Conservation (phyloP, 805 yeast genomes). For the Kluyveromyces wickerhamii region DNA sequence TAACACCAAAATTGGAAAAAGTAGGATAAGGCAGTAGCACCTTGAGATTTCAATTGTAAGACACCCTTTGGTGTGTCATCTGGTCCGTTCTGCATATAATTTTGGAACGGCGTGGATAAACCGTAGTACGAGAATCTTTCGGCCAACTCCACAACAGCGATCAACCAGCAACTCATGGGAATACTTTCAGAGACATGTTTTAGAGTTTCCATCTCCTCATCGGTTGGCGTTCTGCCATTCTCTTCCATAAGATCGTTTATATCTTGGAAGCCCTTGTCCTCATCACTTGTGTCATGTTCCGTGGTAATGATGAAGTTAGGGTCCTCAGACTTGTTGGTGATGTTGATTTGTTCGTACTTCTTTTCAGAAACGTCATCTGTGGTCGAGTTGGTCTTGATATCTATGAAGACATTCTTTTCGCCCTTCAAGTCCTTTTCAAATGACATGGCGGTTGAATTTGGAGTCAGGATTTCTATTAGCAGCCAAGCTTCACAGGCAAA, state of each 20-base stretch:
- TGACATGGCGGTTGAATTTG: too few relatives aligned
- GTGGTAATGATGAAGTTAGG: too few relatives aligned
- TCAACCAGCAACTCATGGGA: conserved; percentile 41
- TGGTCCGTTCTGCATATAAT: conserved; percentile 60
- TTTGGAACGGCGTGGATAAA: conserved; percentile 65
- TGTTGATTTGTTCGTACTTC: too few relatives aligned
- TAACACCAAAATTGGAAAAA: conserved; percentile 80
- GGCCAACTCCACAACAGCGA: conserved; percentile 64
- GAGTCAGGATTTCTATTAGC: too few relatives aligned
- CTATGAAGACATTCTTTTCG: too few relatives aligned
- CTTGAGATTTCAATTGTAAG: conserved; percentile 48
- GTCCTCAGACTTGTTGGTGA: too few relatives aligned
- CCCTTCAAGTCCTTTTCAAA: too few relatives aligned
- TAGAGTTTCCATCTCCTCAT: conserved; percentile 23
- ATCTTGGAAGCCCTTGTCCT: conserved; percentile 5
- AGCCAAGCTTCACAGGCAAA: too few relatives aligned
- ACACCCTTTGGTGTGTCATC: conserved; percentile 42
- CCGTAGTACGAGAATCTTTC: conserved; percentile 82
- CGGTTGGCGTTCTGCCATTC: conserved; percentile 20
- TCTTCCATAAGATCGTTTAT: conserved; percentile 8
- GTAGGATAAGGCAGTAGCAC: conserved; percentile 66
- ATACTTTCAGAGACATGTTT: conserved; percentile 36
- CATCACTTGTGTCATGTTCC: conserved; percentile 3
- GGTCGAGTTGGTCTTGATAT: too few relatives aligned
- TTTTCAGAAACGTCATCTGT: too few relatives aligned